These are phyloP conservation scores for Diaporthe batatas DNA, from an alignment of 2,329 filamentous ascomycete genomes.

Conservation along the genomic window DNA sequence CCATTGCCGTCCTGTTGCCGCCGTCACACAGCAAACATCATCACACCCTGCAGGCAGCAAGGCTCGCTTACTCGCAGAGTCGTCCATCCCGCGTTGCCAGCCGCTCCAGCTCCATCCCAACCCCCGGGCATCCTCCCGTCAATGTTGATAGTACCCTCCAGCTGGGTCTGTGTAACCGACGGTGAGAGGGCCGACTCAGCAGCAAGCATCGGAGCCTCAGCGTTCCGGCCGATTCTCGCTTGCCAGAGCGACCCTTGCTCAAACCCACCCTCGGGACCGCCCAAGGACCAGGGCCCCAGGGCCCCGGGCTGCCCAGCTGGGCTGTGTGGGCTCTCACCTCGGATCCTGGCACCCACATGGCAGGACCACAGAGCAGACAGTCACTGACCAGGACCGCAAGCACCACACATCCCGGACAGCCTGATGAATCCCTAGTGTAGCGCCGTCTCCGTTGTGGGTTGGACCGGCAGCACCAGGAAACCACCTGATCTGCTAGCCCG, in stretches of 20 bases:
- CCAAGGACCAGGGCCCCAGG: constrained; percentile 22
- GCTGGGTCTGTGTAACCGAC: constrained; percentile 3
- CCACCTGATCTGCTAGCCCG: constrained; percentile 36
- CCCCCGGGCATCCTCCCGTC: neutral
- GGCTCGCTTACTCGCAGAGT: constrained; percentile 13
- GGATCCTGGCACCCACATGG: constrained; percentile 32
- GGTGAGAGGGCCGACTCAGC: constrained; percentile 22
- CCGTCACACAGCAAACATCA: constrained; percentile 10
- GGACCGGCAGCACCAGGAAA: constrained; percentile 35
- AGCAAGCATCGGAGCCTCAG: constrained; percentile 26
- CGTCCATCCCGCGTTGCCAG: constrained; percentile 10
- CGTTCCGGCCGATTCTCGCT: constrained; percentile 16
- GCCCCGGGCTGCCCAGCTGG: constrained; percentile 8
- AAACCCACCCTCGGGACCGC: constrained; percentile 15
- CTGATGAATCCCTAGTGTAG: constrained; percentile 23
- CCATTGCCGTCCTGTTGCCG: neutral
- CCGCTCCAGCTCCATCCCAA: constrained; percentile 1
- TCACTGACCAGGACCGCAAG: neutral
- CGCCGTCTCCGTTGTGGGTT: constrained; percentile 33
- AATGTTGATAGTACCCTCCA: neutral
- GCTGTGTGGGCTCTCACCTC: constrained; percentile 26
- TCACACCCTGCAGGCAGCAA: constrained; percentile 10
- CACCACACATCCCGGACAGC: constrained; percentile 14
- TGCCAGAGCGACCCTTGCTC: constrained; percentile 25
- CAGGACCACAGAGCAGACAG: constrained; percentile 8